phyloP scores from a whole-genome alignment of 78 protist genomes.

The Trichosphaerium sp. region DNA sequence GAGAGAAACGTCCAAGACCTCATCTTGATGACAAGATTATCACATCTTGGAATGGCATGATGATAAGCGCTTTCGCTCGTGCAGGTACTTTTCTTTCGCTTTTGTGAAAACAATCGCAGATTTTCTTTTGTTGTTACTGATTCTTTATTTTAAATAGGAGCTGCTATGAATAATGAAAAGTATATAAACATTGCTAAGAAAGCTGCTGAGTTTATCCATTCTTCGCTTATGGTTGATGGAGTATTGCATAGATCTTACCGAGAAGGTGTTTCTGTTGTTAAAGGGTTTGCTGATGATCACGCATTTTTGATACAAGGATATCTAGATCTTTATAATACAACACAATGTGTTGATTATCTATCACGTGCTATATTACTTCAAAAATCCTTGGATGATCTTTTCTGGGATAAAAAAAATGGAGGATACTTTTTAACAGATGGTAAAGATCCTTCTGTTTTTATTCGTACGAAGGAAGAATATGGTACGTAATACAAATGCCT shows the following conservation, averaged over 20 bases:
- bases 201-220: slow-evolving; percentile 29
- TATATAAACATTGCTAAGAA: slow-evolving; percentile 14
- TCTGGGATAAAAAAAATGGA: slow-evolving; percentile 8
- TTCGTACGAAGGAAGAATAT: slow-evolving; percentile 31
- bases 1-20: slow-evolving; percentile 40
- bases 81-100: too few relatives aligned
- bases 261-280: slow-evolving; percentile 25
- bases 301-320: slow-evolving; percentile 47
- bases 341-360: background rate
- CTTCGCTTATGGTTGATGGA: background rate
- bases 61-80: slow-evolving; percentile 49
- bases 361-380: slow-evolving; percentile 30
- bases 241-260: slow-evolving; percentile 31
- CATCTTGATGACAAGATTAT: slow-evolving; percentile 65
- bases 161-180: background rate
- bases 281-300: slow-evolving; percentile 53
- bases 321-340: slow-evolving; percentile 19
- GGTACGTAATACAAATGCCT: too few relatives aligned
- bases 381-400: slow-evolving; percentile 9
- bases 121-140: too few relatives aligned
- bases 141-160: too few relatives aligned
- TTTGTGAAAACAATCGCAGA: slow-evolving; percentile 8
- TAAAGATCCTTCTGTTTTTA: background rate
- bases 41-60: slow-evolving; percentile 62
- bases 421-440: slow-evolving; percentile 26